Evolutionary conservation across 179 eudicot genomes (phyloP).

Genomic region (Silene vulgaris): DNA sequence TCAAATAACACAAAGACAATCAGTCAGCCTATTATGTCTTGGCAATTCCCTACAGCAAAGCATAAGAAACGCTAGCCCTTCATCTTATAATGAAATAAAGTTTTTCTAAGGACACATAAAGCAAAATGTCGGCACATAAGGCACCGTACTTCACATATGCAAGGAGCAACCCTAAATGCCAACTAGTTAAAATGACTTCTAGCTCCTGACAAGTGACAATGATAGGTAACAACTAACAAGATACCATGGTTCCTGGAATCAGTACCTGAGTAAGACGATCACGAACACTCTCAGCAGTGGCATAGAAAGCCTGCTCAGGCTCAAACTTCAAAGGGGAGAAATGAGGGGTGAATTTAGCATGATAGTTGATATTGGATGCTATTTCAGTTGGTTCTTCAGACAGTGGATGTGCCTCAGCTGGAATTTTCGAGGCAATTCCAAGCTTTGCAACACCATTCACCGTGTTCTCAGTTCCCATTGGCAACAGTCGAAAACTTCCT

Average conservation of each 20-base stretch:
- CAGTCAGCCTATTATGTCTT: constrained; percentile 6
- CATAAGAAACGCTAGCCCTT: background rate
- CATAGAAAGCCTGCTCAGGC: constrained; percentile 91
- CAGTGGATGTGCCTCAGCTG: constrained; percentile 64
- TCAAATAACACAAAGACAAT: constrained; percentile 15
- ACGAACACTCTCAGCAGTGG: constrained; percentile 94
- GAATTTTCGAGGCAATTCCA: constrained; percentile 42
- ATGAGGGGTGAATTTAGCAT: constrained; percentile 87
- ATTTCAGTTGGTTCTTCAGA: constrained; percentile 56
- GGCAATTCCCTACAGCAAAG: background rate
- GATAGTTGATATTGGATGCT: constrained; percentile 88
- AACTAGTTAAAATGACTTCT: background rate
- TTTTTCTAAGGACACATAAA: background rate
- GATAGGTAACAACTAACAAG: background rate
- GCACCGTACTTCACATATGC: background rate
- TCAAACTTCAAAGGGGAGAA: constrained; percentile 87
- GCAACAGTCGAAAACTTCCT: background rate
- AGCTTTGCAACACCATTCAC: constrained; percentile 36
- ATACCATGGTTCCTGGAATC: background rate
- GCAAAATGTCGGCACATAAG: background rate
- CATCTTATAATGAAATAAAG: background rate
- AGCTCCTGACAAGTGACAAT: background rate
- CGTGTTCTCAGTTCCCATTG: constrained; percentile 46
- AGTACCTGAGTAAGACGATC: constrained; percentile 78
- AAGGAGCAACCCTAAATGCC: background rate